Evolutionary conservation across 305 asterid species (phyloP).

Genomic region (Fraxinus angustifolia): DNA sequence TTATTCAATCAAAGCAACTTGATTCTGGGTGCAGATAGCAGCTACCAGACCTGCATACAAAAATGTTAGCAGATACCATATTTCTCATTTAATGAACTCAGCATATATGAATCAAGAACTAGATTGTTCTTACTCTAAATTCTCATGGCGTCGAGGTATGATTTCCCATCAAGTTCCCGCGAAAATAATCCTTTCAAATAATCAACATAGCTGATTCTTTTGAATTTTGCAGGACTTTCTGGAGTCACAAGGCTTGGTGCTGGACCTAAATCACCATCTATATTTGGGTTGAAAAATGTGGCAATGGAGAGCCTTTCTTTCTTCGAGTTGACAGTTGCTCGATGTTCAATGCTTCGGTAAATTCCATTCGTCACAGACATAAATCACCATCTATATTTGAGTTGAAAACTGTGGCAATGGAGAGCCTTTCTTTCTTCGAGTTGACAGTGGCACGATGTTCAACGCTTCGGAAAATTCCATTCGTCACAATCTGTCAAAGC

Average conservation of each 20-base stretch:
- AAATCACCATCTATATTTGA: background rate
- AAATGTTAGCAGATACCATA: background rate
- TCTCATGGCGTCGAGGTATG: slow-evolving; percentile 22
- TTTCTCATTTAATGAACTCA: background rate
- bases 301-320: slow-evolving; percentile 26
- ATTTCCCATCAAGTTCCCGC: slow-evolving; percentile 23
- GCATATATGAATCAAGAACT: background rate
- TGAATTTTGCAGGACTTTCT: slow-evolving; percentile 26
- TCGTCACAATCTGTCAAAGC: slow-evolving; percentile 10
- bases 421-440: slow-evolving; percentile 21
- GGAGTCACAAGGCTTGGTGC: slow-evolving; percentile 25
- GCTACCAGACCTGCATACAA: background rate
- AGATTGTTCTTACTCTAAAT: background rate
- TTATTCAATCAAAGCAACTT: background rate
- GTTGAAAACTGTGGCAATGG: slow-evolving; percentile 19
- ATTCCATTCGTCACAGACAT: background rate
- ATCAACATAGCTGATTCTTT: slow-evolving; percentile 6
- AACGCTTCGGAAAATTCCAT: background rate
- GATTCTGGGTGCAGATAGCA: background rate
- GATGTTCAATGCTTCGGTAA: slow-evolving; percentile 19
- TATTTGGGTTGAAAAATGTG: slow-evolving; percentile 15
- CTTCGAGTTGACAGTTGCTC: slow-evolving; percentile 8
- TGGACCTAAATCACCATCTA: background rate
- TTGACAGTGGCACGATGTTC: slow-evolving; percentile 19
- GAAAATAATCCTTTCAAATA: slow-evolving; percentile 18